A percentile compares a stretch with the other conserved stretches of the same genome.
Evolutionary conservation across 2,329 filamentous ascomycete species (phyloP).

Genomic region (Parasarocladium wereldwijsianum): DNA sequence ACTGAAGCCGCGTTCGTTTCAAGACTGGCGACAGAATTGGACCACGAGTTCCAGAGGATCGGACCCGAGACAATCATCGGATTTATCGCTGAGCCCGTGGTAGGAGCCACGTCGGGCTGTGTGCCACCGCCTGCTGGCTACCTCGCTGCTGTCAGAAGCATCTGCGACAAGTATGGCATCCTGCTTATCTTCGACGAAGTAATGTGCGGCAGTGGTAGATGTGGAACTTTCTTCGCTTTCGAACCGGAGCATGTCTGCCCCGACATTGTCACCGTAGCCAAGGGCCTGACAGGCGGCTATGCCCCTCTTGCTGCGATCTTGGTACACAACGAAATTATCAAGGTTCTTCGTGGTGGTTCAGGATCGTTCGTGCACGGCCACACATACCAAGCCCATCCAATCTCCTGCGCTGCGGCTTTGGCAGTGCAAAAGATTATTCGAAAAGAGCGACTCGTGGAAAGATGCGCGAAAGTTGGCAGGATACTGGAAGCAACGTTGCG

Average conservation of each 20-base stretch:
- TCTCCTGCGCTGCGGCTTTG: constrained; percentile 21
- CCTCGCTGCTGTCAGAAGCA: constrained; percentile 31
- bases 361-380: constrained; percentile 40
- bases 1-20: constrained; percentile 23
- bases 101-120: constrained; percentile 34
- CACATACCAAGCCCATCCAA: constrained; percentile 30
- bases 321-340: constrained; percentile 30
- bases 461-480: constrained; percentile 15
- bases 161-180: constrained; percentile 40
- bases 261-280: constrained; percentile 44
- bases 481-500: constrained; percentile 15
- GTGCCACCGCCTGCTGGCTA: constrained; percentile 37
- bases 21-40: constrained; percentile 27
- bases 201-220: constrained; percentile 54
- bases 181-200: constrained; percentile 46
- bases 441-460: constrained; percentile 17
- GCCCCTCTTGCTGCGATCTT: constrained; percentile 39
- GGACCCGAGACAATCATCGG: constrained; percentile 31
- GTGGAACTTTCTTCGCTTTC: constrained; percentile 41
- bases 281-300: constrained; percentile 43
- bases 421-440: constrained; percentile 22
- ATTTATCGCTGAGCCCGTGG: constrained; percentile 35
- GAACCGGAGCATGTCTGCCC: constrained; percentile 21
- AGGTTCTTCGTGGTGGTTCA: constrained; percentile 30
- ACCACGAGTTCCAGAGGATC: constrained; percentile 28